These are phyloP conservation scores for Rhododendron henanense DNA, from an alignment of 148 eudicot genomes.

Conservation along the genomic window DNA sequence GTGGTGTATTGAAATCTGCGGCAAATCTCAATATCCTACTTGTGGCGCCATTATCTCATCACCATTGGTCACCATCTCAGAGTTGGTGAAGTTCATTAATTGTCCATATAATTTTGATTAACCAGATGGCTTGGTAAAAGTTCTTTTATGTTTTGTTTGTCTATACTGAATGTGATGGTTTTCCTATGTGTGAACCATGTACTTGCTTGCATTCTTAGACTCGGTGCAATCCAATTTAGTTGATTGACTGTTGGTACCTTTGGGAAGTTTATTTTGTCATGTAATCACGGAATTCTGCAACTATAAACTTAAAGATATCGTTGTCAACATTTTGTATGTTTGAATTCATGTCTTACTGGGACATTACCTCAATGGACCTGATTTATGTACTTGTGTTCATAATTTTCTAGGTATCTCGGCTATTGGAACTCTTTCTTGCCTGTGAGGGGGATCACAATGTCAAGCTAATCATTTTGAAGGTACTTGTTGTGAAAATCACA, in stretches of 20 bases:
- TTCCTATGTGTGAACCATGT: background rate
- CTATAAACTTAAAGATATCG: background rate
- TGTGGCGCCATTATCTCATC: background rate
- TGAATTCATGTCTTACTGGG: background rate
- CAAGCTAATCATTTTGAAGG: constrained; percentile 81
- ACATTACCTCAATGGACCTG: background rate
- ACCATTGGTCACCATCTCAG: background rate
- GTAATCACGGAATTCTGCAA: constrained; percentile 1
- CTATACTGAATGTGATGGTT: background rate
- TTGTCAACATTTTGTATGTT: background rate
- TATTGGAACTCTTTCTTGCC: constrained; percentile 63
- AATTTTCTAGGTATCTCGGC: constrained; percentile 50
- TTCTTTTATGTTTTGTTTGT: background rate
- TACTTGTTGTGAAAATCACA: constrained; percentile 20
- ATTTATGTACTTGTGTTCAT: background rate
- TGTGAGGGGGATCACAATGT: constrained; percentile 62
- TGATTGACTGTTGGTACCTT: background rate
- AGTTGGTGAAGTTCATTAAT: background rate
- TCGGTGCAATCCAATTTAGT: background rate
- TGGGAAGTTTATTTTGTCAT: background rate
- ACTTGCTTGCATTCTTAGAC: background rate
- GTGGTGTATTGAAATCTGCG: background rate
- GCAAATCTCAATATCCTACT: background rate
- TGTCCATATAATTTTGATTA: background rate
- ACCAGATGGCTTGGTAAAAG: background rate